Evolutionary conservation across 164 flowering plant species (phyloP).

Genomic region (Kalanchoe fedtschenkoi): DNA sequence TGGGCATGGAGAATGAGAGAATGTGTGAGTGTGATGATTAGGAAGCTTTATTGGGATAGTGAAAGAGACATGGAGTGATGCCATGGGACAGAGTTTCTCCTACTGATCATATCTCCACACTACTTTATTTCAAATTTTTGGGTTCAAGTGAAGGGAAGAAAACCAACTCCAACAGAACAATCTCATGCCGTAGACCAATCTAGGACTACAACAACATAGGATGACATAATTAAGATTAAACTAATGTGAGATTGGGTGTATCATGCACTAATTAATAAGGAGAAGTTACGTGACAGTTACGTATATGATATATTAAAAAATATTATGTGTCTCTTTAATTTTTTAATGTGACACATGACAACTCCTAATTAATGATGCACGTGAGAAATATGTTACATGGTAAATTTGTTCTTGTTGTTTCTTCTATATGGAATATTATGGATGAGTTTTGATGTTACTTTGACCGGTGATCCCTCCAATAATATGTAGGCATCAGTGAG

Average conservation of each 20-base stretch:
- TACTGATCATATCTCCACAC: not conserved
- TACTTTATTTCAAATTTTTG: not conserved
- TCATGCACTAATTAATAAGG: no score
- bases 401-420: no score
- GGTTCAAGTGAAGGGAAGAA: not conserved
- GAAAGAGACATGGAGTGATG: constrained; percentile 5
- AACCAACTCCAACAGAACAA: no score
- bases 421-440: no score
- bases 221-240: no score
- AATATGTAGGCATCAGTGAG: not conserved
- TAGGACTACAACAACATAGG: no score
- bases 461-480: not conserved
- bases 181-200: no score
- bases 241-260: not conserved
- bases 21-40: not conserved
- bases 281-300: no score
- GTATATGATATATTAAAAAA: no score
- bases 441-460: not conserved
- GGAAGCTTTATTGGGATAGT: not conserved
- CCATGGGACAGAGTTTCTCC: constrained; percentile 2
- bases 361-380: no score
- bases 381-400: no score
- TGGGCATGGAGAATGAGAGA: not conserved
- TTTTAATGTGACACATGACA: not conserved
- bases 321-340: no score